These are phyloP conservation scores for Aeschynomene evenia DNA, from an alignment of 306 rosid genomes.

Conservation along the genomic window DNA sequence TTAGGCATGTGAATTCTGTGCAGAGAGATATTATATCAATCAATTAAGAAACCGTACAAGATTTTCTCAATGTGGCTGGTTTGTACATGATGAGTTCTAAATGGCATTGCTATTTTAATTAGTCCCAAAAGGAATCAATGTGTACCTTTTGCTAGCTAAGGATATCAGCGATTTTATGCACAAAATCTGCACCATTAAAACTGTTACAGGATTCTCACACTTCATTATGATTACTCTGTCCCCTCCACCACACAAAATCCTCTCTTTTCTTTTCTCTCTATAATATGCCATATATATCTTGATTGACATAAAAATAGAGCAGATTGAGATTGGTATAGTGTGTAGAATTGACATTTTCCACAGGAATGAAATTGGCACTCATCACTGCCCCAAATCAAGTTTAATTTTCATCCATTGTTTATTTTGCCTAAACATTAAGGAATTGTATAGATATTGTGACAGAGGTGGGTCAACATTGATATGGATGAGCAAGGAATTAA, in stretches of 20 bases:
- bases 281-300: background rate
- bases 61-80: constrained; percentile 6
- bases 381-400: constrained; percentile 1
- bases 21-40: no score
- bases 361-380: background rate
- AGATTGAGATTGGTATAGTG: background rate
- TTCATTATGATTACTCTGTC: constrained; percentile 22
- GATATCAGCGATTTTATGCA: constrained; percentile 30
- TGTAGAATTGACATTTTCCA: background rate
- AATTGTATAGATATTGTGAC: background rate
- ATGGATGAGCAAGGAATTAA: background rate
- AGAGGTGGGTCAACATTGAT: constrained; percentile 23
- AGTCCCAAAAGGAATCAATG: constrained; percentile 29
- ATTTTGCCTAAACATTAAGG: constrained; percentile 4
- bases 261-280: constrained; percentile 31
- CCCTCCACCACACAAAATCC: constrained; percentile 10
- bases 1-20: constrained; percentile 50
- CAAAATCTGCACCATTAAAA: constrained; percentile 35
- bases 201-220: constrained; percentile 29
- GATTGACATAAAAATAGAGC: background rate
- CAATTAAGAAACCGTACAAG: constrained; percentile 27
- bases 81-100: constrained; percentile 32
- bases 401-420: background rate
- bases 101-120: constrained; percentile 9
- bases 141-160: constrained; percentile 30